Evolutionary conservation across 2,329 filamentous ascomycete species (phyloP).

Genomic region (Colletotrichum sp.): DNA sequence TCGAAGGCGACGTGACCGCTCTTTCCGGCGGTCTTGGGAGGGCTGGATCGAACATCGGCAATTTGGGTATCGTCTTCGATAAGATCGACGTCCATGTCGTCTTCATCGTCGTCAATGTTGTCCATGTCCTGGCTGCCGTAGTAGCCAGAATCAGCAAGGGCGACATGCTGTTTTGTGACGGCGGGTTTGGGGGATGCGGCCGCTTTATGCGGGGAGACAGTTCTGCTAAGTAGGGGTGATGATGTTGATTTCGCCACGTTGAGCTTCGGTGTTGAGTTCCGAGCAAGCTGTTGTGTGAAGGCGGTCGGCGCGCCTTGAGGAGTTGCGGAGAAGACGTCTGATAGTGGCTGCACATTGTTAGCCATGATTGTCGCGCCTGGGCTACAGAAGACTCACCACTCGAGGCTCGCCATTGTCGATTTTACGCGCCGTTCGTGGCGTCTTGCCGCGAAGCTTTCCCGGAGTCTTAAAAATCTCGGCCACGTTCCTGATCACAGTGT

Average conservation of each 20-base stretch:
- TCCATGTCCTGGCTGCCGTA: conserved; percentile 63
- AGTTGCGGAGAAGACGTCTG: conserved; percentile 62
- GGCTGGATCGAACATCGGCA: conserved; percentile 11
- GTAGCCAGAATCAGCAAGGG: conserved; percentile 70
- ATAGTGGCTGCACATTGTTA: conserved; percentile 57
- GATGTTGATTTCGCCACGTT: conserved; percentile 56
- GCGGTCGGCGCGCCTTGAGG: conserved; percentile 60
- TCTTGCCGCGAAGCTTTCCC: conserved; percentile 82
- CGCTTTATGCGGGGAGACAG: conserved; percentile 35
- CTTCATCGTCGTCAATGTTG: conserved; percentile 32
- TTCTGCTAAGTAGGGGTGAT: conserved; percentile 38
- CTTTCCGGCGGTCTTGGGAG: conserved; percentile 4
- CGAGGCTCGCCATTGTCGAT: conserved; percentile 61
- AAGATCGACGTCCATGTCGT: conserved; percentile 36
- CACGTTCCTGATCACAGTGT: conserved; percentile 69
- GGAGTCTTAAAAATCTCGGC: conserved; percentile 96
- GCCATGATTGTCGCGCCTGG: neutral
- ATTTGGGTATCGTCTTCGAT: conserved; percentile 27
- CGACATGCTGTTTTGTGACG: conserved; percentile 35
- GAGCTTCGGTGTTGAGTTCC: conserved; percentile 62
- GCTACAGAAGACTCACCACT: conserved; percentile 57
- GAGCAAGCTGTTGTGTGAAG: conserved; percentile 53
- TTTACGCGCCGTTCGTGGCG: conserved; percentile 74
- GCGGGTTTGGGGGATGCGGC: conserved; percentile 33
- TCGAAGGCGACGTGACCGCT: conserved; percentile 22